Conservation (phyloP, 768 basidiomycete species). For the Tephrocybe sp. region DNA sequence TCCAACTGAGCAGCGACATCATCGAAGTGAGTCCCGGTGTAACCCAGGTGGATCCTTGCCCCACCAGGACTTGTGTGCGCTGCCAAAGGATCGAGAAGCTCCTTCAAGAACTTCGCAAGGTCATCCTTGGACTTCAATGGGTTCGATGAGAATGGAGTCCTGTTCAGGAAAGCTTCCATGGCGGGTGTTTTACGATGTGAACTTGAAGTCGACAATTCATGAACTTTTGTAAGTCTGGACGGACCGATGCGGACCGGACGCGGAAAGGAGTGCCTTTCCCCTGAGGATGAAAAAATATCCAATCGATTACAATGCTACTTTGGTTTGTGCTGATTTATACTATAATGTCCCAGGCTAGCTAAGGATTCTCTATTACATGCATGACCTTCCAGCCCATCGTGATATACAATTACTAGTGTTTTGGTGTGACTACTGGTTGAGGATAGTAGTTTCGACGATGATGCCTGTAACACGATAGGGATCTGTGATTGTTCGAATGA, state of each 20-base stretch:
- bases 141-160: conserved; percentile 53
- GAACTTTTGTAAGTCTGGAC: conserved; percentile 3
- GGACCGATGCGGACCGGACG: conserved; percentile 14
- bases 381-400: not conserved
- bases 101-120: conserved; percentile 52
- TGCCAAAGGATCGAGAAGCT: conserved; percentile 65
- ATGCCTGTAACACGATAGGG: conserved; percentile 93
- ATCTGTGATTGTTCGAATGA: conserved; percentile 44
- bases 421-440: conserved; percentile 48
- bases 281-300: too few relatives aligned
- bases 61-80: conserved; percentile 74
- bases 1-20: conserved; percentile 72
- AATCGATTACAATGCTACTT: not conserved
- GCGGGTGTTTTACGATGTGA: not conserved
- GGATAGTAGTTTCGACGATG: conserved; percentile 84
- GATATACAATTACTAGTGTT: conserved; percentile 10
- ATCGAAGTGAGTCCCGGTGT: conserved; percentile 74
- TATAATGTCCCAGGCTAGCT: conserved; percentile 14
- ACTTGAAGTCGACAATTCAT: not conserved
- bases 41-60: conserved; percentile 66
- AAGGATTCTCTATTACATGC: conserved; percentile 7
- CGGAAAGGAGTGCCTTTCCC: not conserved
- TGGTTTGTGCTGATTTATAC: conserved; percentile 1
- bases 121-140: conserved; percentile 62
- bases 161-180: conserved; percentile 35